Evolutionary conservation across 1,284 basidiomycete genomes (phyloP), one percentile per base, ranked within the genome.

Genomic region (Ustilago xerochloae): DNA sequence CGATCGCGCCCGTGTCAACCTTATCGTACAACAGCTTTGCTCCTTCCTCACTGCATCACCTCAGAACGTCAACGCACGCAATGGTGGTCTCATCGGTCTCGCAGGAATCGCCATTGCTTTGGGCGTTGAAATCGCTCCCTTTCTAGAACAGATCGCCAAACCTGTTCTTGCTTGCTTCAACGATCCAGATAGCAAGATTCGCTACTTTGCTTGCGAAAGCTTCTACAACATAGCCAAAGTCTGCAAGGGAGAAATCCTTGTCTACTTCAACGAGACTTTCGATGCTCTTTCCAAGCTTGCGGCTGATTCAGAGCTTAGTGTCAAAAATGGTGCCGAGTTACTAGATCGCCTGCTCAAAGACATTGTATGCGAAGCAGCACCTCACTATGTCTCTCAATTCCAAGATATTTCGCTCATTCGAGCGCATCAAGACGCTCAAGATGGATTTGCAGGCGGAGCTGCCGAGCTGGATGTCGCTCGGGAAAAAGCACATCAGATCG

Each of bases 271-370:
- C 83, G 93, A 96, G 64, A 93, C 97, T 61, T 99, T 99, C 80
- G 97, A 99, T 85, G 92, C 93, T 1, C 88, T 99, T 67, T 94
- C 93, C 88, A 97, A 97, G 94, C 92, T 99, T 58, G 93, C 94
- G 6, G 94, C 96, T 38, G 97, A 99, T 84, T 92, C 94, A 0
- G 97, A 99, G 79, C 84, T 94, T 50, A 96, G 96, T 3, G 97
- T 99, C 75, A 97, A 97, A 89, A 99, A 99, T 81, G 97, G 96
- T 8, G 95, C 96, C 1, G 97, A 99, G 84, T 89, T 99, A n/a
- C 89, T 99, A 57, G 97, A 99, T 85, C 90, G 97, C 26, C 88
- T 98, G 16, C 89, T 99, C 81, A 98, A 99, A 84, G 97, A 99
- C 79, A 96, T 98, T 55, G 96, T 99, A 2, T 92, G 94, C 33